Percentiles rank a stretch among this genome's conserved stretches.
Evolutionary conservation across 768 basidiomycete genomes (phyloP).

Genomic region (Termitomyces sp.): DNA sequence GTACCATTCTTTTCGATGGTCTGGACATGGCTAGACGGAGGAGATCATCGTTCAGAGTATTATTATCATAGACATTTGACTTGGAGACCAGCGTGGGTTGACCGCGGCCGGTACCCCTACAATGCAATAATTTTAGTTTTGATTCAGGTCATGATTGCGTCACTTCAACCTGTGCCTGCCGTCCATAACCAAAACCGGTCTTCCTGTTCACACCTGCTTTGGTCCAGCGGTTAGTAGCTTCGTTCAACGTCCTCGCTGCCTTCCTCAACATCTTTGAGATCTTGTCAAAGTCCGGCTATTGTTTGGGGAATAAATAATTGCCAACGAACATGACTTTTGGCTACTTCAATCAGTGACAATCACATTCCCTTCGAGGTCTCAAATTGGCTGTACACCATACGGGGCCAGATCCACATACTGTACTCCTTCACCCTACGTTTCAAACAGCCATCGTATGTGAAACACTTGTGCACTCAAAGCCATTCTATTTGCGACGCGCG

Average conservation of each 20-base stretch:
- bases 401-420: too few relatives aligned
- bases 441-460: background rate
- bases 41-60: background rate
- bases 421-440: too few relatives aligned
- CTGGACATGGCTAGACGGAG: constrained; percentile 2
- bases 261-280: background rate
- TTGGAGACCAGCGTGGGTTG: constrained; percentile 7
- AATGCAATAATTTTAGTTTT: constrained; percentile 5
- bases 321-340: background rate
- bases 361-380: background rate
- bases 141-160: constrained; percentile 12
- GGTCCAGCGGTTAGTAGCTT: background rate
- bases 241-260: background rate
- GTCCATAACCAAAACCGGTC: background rate
- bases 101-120: background rate
- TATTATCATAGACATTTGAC: constrained; percentile 9
- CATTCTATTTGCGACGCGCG: too few relatives aligned
- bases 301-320: background rate
- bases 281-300: background rate
- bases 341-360: background rate
- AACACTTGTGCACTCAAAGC: background rate
- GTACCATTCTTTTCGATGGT: background rate
- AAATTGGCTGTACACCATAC: background rate
- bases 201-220: background rate
- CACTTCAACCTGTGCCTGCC: background rate